phyloP scores from a whole-genome alignment of 2,329 filamentous ascomycete species.

The Penicillium sp. region DNA sequence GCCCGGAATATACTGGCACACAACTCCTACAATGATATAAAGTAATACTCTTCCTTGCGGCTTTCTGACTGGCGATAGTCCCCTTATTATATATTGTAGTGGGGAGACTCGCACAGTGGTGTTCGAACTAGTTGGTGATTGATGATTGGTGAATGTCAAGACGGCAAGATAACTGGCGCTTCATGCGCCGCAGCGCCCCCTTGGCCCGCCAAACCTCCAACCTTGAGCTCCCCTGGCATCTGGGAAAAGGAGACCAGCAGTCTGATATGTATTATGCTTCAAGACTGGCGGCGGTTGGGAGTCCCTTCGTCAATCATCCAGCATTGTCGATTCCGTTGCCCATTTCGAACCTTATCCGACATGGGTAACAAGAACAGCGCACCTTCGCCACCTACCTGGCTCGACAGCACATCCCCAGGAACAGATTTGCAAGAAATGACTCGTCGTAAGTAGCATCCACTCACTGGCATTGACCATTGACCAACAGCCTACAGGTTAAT shows the following conservation, averaged over 20 bases:
- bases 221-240: no score
- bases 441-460: background rate
- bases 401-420: background rate
- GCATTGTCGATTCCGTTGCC: background rate
- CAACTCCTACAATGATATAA: constrained; percentile 13
- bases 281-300: background rate
- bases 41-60: background rate
- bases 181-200: no score
- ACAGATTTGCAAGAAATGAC: background rate
- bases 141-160: no score
- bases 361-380: constrained; percentile 4
- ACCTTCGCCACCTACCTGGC: background rate
- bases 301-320: background rate
- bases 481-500: no score
- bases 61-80: constrained; percentile 7
- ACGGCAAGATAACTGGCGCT: no score
- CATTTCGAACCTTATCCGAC: background rate
- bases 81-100: no score
- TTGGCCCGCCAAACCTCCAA: no score
- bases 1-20: constrained; percentile 1
- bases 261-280: background rate
- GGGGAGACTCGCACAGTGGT: no score
- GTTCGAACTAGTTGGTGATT: no score
- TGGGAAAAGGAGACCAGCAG: no score
- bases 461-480: no score